These are phyloP conservation scores for Nidula niveotomentosa DNA, from an alignment of 1,284 basidiomycete species.

Conservation along the genomic window DNA sequence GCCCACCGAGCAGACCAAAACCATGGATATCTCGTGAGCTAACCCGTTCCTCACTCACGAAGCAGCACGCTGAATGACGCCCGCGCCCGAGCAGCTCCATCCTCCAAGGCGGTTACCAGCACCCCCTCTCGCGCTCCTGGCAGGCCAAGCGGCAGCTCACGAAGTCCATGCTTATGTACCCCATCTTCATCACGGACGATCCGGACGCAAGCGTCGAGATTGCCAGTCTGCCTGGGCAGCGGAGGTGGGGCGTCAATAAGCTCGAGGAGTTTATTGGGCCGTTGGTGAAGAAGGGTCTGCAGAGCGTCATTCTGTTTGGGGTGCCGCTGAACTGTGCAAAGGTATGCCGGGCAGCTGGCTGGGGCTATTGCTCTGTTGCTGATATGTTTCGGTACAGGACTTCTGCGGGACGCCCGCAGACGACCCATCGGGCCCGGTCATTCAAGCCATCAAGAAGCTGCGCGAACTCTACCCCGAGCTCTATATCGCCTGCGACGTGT, in stretches of 20 bases:
- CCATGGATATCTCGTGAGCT: constrained; percentile 44
- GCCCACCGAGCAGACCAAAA: background rate
- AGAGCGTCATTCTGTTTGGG: constrained; percentile 95
- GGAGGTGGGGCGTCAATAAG: constrained; percentile 92
- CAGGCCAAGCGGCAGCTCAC: constrained; percentile 76
- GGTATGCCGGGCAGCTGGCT: constrained; percentile 39
- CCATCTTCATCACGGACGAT: constrained; percentile 95
- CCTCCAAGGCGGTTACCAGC: constrained; percentile 91
- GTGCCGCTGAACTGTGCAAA: constrained; percentile 87
- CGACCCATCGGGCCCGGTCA: constrained; percentile 89
- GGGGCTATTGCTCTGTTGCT: background rate
- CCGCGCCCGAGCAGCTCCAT: constrained; percentile 52
- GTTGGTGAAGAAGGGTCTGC: constrained; percentile 86
- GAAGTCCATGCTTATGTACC: constrained; percentile 97
- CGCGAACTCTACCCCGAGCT: constrained; percentile 78
- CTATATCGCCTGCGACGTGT: constrained; percentile 94
- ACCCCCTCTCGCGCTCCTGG: constrained; percentile 85
- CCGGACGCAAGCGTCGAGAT: constrained; percentile 82
- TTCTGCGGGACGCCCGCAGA: constrained; percentile 85
- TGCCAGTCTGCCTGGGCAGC: constrained; percentile 79
- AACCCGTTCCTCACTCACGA: background rate
- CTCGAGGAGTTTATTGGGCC: constrained; percentile 89
- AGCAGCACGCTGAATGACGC: background rate
- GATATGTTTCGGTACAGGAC: constrained; percentile 55
- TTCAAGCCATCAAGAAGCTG: constrained; percentile 84